Conservation (phyloP, 2,329 filamentous ascomycete species). For the Colletotrichum destructivum region DNA sequence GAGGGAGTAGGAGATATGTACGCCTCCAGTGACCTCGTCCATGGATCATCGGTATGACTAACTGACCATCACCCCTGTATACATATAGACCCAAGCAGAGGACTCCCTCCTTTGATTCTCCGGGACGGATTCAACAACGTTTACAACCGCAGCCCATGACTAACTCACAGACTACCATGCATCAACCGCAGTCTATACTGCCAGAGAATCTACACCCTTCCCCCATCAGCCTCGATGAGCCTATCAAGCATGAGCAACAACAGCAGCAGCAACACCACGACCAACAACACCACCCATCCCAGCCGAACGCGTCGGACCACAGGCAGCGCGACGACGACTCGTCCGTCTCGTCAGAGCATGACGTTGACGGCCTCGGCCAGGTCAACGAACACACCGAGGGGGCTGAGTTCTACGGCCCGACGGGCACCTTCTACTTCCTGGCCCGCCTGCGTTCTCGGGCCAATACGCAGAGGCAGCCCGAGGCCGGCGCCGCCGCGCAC, state of each 20-base stretch:
- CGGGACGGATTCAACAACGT: slow-evolving; percentile 26
- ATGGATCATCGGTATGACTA: background rate
- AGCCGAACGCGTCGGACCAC: slow-evolving; percentile 1
- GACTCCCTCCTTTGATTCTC: slow-evolving; percentile 3
- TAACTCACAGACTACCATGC: background rate
- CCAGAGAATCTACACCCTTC: slow-evolving; percentile 31
- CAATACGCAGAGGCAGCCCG: slow-evolving; percentile 30
- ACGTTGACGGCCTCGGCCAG: slow-evolving; percentile 39
- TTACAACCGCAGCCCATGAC: background rate
- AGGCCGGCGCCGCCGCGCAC: background rate
- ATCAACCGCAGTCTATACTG: background rate
- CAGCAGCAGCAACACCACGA: too few species aligned
- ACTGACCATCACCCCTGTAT: background rate
- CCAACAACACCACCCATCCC: background rate
- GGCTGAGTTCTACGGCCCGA: slow-evolving; percentile 41
- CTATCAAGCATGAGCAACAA: slow-evolving; percentile 24
- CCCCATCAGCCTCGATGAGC: slow-evolving; percentile 34
- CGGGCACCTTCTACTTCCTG: slow-evolving; percentile 41
- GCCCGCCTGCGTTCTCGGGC: slow-evolving; percentile 37
- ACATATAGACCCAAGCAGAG: background rate
- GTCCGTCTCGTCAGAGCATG: slow-evolving; percentile 32
- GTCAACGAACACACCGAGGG: slow-evolving; percentile 42
- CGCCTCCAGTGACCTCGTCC: background rate
- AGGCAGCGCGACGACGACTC: slow-evolving; percentile 14
- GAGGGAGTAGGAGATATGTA: slow-evolving; percentile 24